These are phyloP conservation scores for Hansfordia pulvinata DNA, from an alignment of 2,329 filamentous ascomycete genomes.

Conservation along the genomic window DNA sequence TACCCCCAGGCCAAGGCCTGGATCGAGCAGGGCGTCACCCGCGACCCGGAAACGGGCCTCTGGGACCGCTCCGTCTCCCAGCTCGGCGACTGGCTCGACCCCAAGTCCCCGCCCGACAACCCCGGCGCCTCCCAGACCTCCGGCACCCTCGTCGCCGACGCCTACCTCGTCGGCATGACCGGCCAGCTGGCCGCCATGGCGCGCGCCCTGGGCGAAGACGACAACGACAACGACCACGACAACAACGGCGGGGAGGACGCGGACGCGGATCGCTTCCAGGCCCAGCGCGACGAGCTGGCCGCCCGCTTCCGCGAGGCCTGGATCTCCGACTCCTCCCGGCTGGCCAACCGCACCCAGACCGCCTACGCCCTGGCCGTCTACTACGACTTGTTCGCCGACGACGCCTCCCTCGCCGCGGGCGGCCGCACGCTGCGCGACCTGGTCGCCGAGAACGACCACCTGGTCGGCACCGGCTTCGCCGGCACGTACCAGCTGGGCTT, in stretches of 20 bases:
- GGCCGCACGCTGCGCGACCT: constrained; percentile 2
- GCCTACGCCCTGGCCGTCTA: constrained; percentile 7
- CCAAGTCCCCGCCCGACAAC: constrained; percentile 24
- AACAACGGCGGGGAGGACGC: constrained; percentile 11
- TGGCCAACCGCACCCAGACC: constrained; percentile 15
- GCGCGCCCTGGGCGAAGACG: constrained; percentile 13
- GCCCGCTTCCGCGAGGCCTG: constrained; percentile 17
- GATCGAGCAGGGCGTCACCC: constrained; percentile 21
- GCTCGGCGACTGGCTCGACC: constrained; percentile 34
- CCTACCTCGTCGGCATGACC: constrained; percentile 30
- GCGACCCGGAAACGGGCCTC: constrained; percentile 16
- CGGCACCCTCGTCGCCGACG: constrained; percentile 27
- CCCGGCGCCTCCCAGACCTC: constrained; percentile 25
- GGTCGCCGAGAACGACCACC: constrained; percentile 3
- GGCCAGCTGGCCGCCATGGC: constrained; percentile 21
- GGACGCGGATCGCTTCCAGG: constrained; percentile 10
- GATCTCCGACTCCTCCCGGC: constrained; percentile 12
- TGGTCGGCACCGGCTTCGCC: constrained; percentile 11
- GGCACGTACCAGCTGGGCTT: constrained; percentile 5
- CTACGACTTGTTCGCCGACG: constrained; percentile 4
- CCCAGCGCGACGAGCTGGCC: constrained; percentile 9
- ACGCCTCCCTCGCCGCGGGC: background rate
- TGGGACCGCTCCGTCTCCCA: constrained; percentile 24
- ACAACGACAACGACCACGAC: constrained; percentile 11
- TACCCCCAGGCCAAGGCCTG: constrained; percentile 24